These are phyloP conservation scores for Spiromastix sp. DNA, from an alignment of 2,329 filamentous ascomycete species.

Conservation along the genomic window DNA sequence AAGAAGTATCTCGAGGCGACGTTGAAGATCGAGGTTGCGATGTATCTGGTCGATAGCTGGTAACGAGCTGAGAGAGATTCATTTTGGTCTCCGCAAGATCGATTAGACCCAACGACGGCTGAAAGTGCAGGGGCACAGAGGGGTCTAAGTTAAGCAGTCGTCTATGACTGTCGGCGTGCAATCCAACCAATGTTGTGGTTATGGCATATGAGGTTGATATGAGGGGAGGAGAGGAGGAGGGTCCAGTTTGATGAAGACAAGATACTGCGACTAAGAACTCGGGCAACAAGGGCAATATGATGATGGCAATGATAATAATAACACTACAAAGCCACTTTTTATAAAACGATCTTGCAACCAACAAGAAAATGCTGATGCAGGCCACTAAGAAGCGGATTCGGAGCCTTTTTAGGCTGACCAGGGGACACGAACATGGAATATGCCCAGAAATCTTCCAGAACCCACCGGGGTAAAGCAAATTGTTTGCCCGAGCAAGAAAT, in stretches of 20 bases:
- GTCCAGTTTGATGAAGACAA: neutral
- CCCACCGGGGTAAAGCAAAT: neutral
- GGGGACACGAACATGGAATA: slow-evolving; percentile 4
- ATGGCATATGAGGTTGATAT: neutral
- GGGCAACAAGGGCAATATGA: slow-evolving; percentile 4
- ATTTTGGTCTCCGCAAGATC: slow-evolving; percentile 1
- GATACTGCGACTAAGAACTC: slow-evolving; percentile 3
- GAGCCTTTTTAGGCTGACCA: slow-evolving; percentile 3
- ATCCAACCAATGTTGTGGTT: too few species aligned
- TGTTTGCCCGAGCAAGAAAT: neutral
- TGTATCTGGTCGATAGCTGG: slow-evolving; percentile 5
- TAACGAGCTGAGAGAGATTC: slow-evolving; percentile 10
- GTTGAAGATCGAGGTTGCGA: slow-evolving; percentile 13
- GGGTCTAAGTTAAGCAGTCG: neutral
- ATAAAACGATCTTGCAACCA: neutral
- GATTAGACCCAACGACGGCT: neutral
- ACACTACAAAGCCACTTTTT: neutral
- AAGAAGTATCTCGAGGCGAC: slow-evolving; percentile 13
- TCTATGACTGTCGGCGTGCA: too few species aligned
- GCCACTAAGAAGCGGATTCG: neutral
- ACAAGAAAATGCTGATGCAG: neutral
- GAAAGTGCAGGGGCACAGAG: neutral
- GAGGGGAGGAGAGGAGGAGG: neutral
- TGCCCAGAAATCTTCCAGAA: slow-evolving; percentile 6
- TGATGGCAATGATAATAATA: neutral